These are phyloP conservation scores for Copromyces sp. DNA, from an alignment of 495 filamentous ascomycete genomes.

Conservation along the genomic window DNA sequence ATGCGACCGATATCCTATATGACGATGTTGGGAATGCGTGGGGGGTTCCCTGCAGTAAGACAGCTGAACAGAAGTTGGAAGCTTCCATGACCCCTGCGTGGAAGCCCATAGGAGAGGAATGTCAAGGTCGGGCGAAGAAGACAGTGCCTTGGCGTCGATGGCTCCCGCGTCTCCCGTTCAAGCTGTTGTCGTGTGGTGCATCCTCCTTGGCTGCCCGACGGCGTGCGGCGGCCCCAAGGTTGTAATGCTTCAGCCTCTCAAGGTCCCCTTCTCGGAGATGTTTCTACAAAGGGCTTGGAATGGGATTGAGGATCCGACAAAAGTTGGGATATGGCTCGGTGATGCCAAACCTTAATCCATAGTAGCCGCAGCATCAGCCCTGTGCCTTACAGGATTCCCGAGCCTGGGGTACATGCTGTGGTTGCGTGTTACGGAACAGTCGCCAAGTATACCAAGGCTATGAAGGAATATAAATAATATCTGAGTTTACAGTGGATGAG, in stretches of 20 bases:
- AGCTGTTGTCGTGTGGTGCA: not conserved
- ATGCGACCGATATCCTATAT: not conserved
- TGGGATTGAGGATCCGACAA: constrained; percentile 4
- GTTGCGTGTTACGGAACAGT: not conserved
- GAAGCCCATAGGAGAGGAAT: constrained; percentile 7
- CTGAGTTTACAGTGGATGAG: not conserved
- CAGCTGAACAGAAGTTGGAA: not conserved
- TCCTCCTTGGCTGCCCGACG: constrained; percentile 11
- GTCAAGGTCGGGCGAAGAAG: not conserved
- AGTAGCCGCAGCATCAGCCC: not conserved
- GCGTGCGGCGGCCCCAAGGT: constrained; percentile 3
- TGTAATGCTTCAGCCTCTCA: constrained; percentile 12
- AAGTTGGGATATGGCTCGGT: constrained; percentile 10
- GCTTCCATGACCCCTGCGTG: constrained; percentile 15
- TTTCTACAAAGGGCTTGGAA: constrained; percentile 24
- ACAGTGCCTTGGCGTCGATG: constrained; percentile 10
- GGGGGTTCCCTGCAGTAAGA: not conserved
- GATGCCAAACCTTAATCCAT: constrained; percentile 22
- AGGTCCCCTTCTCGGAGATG: constrained; percentile 14
- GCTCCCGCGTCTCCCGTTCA: not conserved
- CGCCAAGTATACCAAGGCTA: not conserved
- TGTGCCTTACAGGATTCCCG: constrained; percentile 7
- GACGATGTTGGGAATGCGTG: not conserved
- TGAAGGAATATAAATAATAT: not conserved
- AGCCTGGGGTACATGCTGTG: not conserved